A percentile compares a stretch with the other conserved stretches of the same genome.
phyloP scores from a whole-genome alignment of 495 filamentous ascomycete species.

The Aspergillus indologenus region DNA sequence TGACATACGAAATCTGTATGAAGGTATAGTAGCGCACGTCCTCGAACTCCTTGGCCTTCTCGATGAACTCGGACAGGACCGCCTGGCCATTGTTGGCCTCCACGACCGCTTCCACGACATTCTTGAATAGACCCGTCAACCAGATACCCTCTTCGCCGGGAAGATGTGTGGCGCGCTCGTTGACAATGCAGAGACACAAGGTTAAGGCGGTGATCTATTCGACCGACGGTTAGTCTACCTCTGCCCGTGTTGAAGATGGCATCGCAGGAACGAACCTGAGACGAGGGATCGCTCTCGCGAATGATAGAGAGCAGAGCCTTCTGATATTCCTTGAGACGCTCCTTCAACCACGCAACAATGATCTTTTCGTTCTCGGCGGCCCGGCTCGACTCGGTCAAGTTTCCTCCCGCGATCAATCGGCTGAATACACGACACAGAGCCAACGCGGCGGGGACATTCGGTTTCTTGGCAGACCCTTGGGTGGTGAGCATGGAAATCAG shows the following conservation, averaged over 20 bases:
- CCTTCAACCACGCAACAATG: slow-evolving; percentile 75
- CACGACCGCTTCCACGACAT: slow-evolving; percentile 62
- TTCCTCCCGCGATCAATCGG: slow-evolving; percentile 73
- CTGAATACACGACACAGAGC: slow-evolving; percentile 88
- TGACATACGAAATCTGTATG: slow-evolving; percentile 60
- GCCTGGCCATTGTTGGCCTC: slow-evolving; percentile 51
- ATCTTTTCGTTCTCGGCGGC: slow-evolving; percentile 69
- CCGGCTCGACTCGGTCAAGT: slow-evolving; percentile 58
- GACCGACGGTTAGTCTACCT: slow-evolving; percentile 22
- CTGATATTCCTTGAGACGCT: slow-evolving; percentile 68
- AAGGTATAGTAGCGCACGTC: slow-evolving; percentile 85
- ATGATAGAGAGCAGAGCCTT: slow-evolving; percentile 53
- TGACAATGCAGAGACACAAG: slow-evolving; percentile 77
- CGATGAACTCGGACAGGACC: slow-evolving; percentile 64
- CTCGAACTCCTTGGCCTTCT: slow-evolving; percentile 72
- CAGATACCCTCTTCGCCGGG: slow-evolving; percentile 61
- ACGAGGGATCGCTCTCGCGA: slow-evolving; percentile 47
- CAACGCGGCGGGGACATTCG: slow-evolving; percentile 62
- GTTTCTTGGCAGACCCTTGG: slow-evolving; percentile 39
- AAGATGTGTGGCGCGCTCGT: slow-evolving; percentile 66
- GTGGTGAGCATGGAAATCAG: slow-evolving; percentile 60
- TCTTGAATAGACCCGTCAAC: slow-evolving; percentile 57
- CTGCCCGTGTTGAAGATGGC: neutral
- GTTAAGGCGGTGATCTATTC: slow-evolving; percentile 61
- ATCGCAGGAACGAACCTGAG: slow-evolving; percentile 31